Conservation (phyloP, 208 protist species). For the Trypanosoma brucei region DNA sequence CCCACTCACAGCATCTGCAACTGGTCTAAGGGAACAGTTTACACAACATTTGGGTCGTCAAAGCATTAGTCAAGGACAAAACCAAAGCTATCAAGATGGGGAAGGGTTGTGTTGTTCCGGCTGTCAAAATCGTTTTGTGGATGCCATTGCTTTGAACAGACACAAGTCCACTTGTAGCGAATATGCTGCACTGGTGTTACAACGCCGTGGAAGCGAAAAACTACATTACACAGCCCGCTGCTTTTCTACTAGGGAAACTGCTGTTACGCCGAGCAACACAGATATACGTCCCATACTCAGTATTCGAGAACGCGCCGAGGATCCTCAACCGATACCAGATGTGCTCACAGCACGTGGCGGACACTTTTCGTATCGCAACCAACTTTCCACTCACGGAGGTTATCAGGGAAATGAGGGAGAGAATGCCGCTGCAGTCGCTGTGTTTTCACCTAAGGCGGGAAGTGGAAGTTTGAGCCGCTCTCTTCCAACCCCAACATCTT, state of each 20-base stretch:
- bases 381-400: background rate
- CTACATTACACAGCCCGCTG: background rate
- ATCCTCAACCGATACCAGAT: background rate
- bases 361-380: background rate
- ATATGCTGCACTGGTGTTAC: background rate
- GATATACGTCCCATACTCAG: background rate
- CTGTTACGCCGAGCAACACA: too few relatives aligned
- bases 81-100: background rate
- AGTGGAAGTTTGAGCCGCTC: slow-evolving; percentile 13
- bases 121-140: background rate
- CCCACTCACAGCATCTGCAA: too few relatives aligned
- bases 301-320: background rate
- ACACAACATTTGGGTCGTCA: background rate
- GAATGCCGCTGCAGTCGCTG: background rate
- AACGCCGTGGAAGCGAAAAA: background rate
- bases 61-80: background rate
- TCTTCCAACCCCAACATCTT: slow-evolving; percentile 1
- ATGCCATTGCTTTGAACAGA: background rate
- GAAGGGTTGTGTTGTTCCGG: slow-evolving; percentile 1
- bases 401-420: background rate
- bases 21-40: too few relatives aligned
- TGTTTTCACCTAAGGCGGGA: slow-evolving; percentile 1
- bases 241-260: background rate
- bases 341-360: background rate
- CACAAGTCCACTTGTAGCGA: slow-evolving; percentile 4